Evolutionary conservation across 2,329 filamentous ascomycete genomes (phyloP).

Genomic region (Colletotrichum sidae): DNA sequence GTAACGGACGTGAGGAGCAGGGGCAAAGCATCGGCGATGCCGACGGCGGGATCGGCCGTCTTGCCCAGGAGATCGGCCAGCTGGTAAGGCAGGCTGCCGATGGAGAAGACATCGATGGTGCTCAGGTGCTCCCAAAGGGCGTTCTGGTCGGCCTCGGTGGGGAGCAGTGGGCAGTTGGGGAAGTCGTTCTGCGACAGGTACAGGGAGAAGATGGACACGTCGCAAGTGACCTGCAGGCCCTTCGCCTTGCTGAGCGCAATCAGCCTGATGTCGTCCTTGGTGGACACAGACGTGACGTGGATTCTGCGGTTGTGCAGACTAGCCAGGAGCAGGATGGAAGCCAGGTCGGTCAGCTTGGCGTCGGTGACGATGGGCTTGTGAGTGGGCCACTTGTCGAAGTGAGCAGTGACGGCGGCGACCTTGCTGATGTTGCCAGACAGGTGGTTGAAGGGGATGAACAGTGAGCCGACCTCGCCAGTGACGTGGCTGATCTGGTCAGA

Average conservation of each 20-base stretch:
- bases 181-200: conserved; percentile 80
- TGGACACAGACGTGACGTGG: conserved; percentile 84
- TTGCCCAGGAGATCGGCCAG: conserved; percentile 68
- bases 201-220: conserved; percentile 83
- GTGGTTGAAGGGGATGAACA: conserved; percentile 87
- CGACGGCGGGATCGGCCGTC: conserved; percentile 69
- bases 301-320: conserved; percentile 83
- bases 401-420: conserved; percentile 81
- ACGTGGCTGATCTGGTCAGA: conserved; percentile 80
- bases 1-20: conserved; percentile 81
- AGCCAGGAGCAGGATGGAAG: conserved; percentile 82
- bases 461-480: conserved; percentile 78
- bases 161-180: conserved; percentile 74
- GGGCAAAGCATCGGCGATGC: conserved; percentile 79
- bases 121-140: conserved; percentile 80
- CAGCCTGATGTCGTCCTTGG: conserved; percentile 81
- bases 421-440: conserved; percentile 86
- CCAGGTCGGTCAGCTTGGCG: conserved; percentile 82
- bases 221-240: conserved; percentile 84
- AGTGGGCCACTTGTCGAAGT: conserved; percentile 82
- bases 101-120: conserved; percentile 82
- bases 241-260: conserved; percentile 84
- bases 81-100: conserved; percentile 83
- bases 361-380: conserved; percentile 86
- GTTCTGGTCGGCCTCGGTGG: conserved; percentile 75